These are phyloP conservation scores for Amauroascus verrucosus DNA, from an alignment of 2,329 filamentous ascomycete species.

Conservation along the genomic window DNA sequence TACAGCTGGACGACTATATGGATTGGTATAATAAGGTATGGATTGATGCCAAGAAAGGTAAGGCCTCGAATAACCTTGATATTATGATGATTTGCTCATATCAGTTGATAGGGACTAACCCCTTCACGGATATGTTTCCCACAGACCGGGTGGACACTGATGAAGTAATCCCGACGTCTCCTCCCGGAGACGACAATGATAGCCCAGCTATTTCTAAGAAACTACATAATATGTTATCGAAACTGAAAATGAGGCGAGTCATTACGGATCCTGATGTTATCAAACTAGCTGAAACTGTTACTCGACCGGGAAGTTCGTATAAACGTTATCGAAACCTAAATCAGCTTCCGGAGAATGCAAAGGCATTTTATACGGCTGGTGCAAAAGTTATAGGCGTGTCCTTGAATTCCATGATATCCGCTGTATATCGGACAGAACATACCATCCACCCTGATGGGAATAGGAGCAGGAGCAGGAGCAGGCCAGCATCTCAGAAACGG, in stretches of 20 bases:
- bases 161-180: constrained; percentile 6
- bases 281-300: constrained; percentile 21
- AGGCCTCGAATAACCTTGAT: constrained; percentile 1
- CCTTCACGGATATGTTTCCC: constrained; percentile 38
- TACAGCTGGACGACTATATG: constrained; percentile 63
- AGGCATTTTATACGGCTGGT: constrained; percentile 42
- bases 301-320: constrained; percentile 44
- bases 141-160: constrained; percentile 20
- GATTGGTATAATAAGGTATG: constrained; percentile 67
- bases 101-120: constrained; percentile 21
- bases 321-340: constrained; percentile 39
- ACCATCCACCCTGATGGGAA: constrained; percentile 23
- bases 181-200: constrained; percentile 16
- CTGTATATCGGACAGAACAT: constrained; percentile 42
- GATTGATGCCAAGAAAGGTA: constrained; percentile 29
- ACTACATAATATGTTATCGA: constrained; percentile 36
- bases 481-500: neutral
- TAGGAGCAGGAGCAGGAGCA: constrained; percentile 3
- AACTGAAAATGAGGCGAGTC: constrained; percentile 31
- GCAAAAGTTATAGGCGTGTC: constrained; percentile 43
- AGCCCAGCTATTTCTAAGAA: constrained; percentile 28
- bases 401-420: constrained; percentile 41
- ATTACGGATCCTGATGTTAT: constrained; percentile 28
- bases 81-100: neutral
- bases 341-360: constrained; percentile 39